Evolutionary conservation across 1,284 basidiomycete species (phyloP).

Genomic region (Ceratobasidium sp.): DNA sequence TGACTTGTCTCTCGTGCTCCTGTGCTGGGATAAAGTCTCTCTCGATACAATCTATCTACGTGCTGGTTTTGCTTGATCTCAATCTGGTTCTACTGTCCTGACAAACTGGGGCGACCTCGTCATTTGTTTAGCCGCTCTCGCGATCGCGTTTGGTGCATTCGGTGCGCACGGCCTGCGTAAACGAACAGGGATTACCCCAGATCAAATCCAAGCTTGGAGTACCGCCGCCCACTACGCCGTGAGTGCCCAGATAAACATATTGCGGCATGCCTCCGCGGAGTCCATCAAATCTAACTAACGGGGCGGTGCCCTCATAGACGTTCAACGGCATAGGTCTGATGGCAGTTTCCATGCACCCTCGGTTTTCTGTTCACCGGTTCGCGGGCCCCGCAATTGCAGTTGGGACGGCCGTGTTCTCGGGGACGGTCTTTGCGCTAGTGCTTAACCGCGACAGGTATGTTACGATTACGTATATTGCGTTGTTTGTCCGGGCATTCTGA

Average conservation of each 20-base stretch:
- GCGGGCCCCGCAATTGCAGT: slow-evolving; percentile 77
- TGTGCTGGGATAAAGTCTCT: too few relatives aligned
- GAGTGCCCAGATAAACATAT: slow-evolving; percentile 51
- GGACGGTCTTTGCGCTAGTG: slow-evolving; percentile 76
- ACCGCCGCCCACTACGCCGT: slow-evolving; percentile 76
- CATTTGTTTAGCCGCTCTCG: slow-evolving; percentile 63
- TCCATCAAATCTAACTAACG: not conserved
- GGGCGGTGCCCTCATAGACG: slow-evolving; percentile 61
- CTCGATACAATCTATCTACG: too few relatives aligned
- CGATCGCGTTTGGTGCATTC: slow-evolving; percentile 77
- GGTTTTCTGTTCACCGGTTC: slow-evolving; percentile 72
- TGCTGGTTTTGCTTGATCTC: too few relatives aligned
- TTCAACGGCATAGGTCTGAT: slow-evolving; percentile 84
- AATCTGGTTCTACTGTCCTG: not conserved
- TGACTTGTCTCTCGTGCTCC: slow-evolving; percentile 50
- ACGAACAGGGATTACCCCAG: slow-evolving; percentile 64
- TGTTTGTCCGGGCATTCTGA: not conserved
- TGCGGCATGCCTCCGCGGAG: slow-evolving; percentile 16
- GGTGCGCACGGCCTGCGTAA: slow-evolving; percentile 74
- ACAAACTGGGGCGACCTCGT: not conserved
- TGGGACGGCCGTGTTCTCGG: slow-evolving; percentile 78
- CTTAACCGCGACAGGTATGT: slow-evolving; percentile 68
- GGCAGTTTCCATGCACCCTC: slow-evolving; percentile 77
- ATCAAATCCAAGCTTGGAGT: slow-evolving; percentile 71
- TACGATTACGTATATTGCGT: not conserved